Base-by-base conservation (phyloP, 495 filamentous ascomycete species). In the Filosporella fistucella region DNA sequence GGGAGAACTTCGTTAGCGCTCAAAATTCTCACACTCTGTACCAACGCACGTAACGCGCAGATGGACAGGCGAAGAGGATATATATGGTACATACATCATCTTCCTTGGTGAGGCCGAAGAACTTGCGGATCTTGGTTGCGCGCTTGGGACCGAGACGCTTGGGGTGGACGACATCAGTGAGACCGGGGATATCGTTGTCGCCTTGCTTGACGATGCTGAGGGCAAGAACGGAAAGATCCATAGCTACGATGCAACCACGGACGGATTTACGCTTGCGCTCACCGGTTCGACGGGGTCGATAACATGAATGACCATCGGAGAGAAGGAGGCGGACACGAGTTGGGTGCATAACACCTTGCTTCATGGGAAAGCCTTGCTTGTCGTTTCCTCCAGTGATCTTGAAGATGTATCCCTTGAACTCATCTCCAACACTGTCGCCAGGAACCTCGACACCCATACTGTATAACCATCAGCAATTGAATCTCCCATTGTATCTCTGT, bases 301-400 rank as follows among this genome's bases (percentile, higher is more conserved):
- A 98, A 84, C 93, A 98, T 65, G 87, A 87, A 76, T 91, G 86
- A 65, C 94, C 93, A 28, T 89, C 88, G 70, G 83, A 71, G 67
- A 98, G 85, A 58, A 98, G 82, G 52, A 98, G 86, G 59, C 86
- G 84, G 72, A 96, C 94, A 87, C 93, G 90, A 69, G 88, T 95
- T 54, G 93, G 93, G 64, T 95, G 89, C 83, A 98, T 86, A 63
- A 93, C 89, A 74, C 93, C 93, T 83, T 98, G 93, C 86, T 97
- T 97, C 93, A 98, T 98, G 54, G 93, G 93, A 80, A 98, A 98
- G 76, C 93, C 93, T 78, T 98, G 93, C 87, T 98, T 98, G 86
- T 98, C 93, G 85, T 98, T 98, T 70, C 94, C 93, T 68, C 93
- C 93, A 63, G 93, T 98, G 75, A 98, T 96, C 68, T 84, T 86